These are phyloP conservation scores for Alternaria burnsii DNA, from an alignment of 2,329 filamentous ascomycete genomes.

Conservation along the genomic window DNA sequence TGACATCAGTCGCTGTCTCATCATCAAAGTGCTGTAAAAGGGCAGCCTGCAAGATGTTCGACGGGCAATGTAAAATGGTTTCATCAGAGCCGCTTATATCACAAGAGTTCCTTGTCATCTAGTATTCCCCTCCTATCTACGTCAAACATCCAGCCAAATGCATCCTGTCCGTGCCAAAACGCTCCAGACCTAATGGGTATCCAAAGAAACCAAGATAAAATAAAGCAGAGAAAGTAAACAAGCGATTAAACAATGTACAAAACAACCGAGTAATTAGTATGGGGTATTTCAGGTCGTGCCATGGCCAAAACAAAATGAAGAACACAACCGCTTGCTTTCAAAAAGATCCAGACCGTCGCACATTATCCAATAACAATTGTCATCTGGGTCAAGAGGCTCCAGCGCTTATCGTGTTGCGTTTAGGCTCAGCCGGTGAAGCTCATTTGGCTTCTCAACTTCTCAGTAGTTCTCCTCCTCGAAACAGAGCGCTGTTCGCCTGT, in stretches of 20 bases:
- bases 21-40: background rate
- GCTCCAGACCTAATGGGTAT: slow-evolving; percentile 5
- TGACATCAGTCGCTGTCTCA: background rate
- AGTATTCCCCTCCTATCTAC: background rate
- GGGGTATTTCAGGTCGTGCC: background rate
- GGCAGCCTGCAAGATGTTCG: background rate
- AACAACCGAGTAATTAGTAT: background rate
- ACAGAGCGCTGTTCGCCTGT: slow-evolving; percentile 20
- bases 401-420: background rate
- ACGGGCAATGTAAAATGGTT: background rate
- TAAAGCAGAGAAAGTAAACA: background rate
- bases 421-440: slow-evolving; percentile 13
- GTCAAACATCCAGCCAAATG: background rate
- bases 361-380: slow-evolving; percentile 1
- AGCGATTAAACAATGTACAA: background rate
- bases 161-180: background rate
- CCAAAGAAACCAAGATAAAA: background rate
- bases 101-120: background rate
- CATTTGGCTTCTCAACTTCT: slow-evolving; percentile 25
- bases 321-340: background rate
- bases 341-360: slow-evolving; percentile 2
- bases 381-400: background rate
- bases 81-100: background rate
- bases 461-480: slow-evolving; percentile 26
- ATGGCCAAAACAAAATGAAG: background rate